phyloP scores from a whole-genome alignment of 2,329 filamentous ascomycete species.

The Fusarium palustre region DNA sequence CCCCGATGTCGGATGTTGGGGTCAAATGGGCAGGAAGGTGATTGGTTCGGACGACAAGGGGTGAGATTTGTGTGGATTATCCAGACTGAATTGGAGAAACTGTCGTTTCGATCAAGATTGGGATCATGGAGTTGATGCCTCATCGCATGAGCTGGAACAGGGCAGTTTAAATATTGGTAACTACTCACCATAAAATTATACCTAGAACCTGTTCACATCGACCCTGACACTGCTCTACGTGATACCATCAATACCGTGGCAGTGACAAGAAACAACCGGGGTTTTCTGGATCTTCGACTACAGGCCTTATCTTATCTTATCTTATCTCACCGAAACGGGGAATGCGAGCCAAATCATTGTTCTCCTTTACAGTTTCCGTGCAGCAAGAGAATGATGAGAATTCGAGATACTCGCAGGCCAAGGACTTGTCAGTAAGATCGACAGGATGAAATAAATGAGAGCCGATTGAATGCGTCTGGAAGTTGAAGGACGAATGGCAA shows the following conservation, averaged over 20 bases:
- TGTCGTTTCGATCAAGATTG: not conserved
- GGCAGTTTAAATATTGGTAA: rapidly evolving
- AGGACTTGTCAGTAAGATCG: not conserved
- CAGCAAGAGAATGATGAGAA: not conserved
- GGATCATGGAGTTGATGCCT: not conserved
- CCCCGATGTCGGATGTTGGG: slow-evolving; percentile 24
- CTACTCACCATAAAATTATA: not conserved
- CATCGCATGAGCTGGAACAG: too few species aligned
- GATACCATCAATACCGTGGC: not conserved
- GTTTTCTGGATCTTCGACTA: not conserved
- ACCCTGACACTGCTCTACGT: not conserved
- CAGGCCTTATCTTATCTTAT: not conserved
- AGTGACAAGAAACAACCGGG: not conserved
- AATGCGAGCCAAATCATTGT: not conserved
- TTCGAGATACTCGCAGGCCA: not conserved
- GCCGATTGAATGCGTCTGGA: not conserved
- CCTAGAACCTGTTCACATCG: not conserved
- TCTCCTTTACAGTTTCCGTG: not conserved
- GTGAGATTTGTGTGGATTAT: not conserved
- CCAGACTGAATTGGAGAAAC: slow-evolving; percentile 8
- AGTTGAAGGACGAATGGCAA: not conserved
- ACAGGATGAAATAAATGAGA: not conserved
- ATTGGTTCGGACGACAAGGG: not conserved
- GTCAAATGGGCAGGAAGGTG: not conserved
- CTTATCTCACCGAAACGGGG: not conserved